A percentile compares a stretch with the other conserved stretches of the same genome.
Conservation (phyloP, 2,329 filamentous ascomycete genomes). For the Aspergillus awamori region DNA sequence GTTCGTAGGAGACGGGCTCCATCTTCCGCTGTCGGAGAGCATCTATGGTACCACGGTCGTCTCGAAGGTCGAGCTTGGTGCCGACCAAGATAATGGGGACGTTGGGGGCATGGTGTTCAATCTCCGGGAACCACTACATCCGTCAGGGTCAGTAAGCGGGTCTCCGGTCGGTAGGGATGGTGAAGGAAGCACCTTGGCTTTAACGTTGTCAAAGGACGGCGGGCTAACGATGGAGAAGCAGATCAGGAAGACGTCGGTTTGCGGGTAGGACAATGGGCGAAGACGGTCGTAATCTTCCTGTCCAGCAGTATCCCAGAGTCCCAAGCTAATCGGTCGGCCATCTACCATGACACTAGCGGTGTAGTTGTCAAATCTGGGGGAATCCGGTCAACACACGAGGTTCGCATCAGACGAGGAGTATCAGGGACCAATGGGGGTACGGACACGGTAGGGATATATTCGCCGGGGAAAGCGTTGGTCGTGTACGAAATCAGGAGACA, state of each 20-base stretch:
- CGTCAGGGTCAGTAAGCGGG: conserved; percentile 12
- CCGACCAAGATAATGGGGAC: conserved; percentile 97
- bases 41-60: conserved; percentile 81
- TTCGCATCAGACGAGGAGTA: conserved; percentile 15
- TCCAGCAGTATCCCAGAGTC: conserved; percentile 97
- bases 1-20: conserved; percentile 95
- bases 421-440: conserved; percentile 28
- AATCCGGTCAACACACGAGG: conserved; percentile 22
- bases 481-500: conserved; percentile 99
- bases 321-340: conserved; percentile 94
- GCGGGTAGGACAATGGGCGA: conserved; percentile 92
- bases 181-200: conserved; percentile 75
- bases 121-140: conserved; percentile 89
- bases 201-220: conserved; percentile 97
- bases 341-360: conserved; percentile 99
- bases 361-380: conserved; percentile 90
- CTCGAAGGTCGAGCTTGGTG: conserved; percentile 93
- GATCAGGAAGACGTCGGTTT: conserved; percentile 97
- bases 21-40: conserved; percentile 87
- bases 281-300: conserved; percentile 98
- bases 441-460: conserved; percentile 95
- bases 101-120: conserved; percentile 92
- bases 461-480: conserved; percentile 98
- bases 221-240: conserved; percentile 99
- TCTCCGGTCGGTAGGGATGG: background rate